Evolutionary conservation across 1,139 yeast species (phyloP), one percentile per base, ranked within the genome.

Genomic region (Blastobotrys ciferrii): DNA sequence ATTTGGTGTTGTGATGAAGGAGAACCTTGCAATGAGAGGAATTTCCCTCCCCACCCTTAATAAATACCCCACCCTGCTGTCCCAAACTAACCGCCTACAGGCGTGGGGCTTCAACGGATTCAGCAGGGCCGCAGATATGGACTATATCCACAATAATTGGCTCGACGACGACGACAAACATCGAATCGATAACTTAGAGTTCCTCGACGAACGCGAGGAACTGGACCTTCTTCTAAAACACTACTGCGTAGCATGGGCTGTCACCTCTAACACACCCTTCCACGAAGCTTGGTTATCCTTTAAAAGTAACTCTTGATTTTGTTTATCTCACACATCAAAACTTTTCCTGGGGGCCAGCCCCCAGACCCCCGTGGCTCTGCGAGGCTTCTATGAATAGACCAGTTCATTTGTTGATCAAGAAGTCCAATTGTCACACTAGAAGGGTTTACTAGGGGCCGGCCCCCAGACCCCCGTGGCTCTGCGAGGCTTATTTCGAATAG

Each of bases 181-280:
- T 14, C 67, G 95, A 32, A 74, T 89, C 1, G 75, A 79, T 48
- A 63, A 69, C 28, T 71, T 91, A 44, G 98, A 92, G 63, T 73
- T 89, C 57, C 71, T 92, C 35, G 98, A 92, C 67, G 98, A 92
- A 64, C 69, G 88, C 12, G 98, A 92, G 67, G 98, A 92, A 62
- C 74, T 92, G 59, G 72, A 74, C 55, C 69, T 92, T 38, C 72
- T 92, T 50, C 77, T 87, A 54, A 75, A 77, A 40, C 98, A 92
- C 66, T 92, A 92, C 61, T 83, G 95, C 52, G 65, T 86, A 15
- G 69, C 74, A 2, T 67, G 72, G 70, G 72, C 64, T 3, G 50
- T 55, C 12, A 45, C 51, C 6, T 11, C 13, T 14, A 23, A 13
- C 19, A 36, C n/a, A 9, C 28, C 28, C 9, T 23, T 23, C 28